Evolutionary conservation across 75 land plant species (phyloP), one percentile per base, ranked within the genome.

Genomic region (Azolla pinnata): DNA sequence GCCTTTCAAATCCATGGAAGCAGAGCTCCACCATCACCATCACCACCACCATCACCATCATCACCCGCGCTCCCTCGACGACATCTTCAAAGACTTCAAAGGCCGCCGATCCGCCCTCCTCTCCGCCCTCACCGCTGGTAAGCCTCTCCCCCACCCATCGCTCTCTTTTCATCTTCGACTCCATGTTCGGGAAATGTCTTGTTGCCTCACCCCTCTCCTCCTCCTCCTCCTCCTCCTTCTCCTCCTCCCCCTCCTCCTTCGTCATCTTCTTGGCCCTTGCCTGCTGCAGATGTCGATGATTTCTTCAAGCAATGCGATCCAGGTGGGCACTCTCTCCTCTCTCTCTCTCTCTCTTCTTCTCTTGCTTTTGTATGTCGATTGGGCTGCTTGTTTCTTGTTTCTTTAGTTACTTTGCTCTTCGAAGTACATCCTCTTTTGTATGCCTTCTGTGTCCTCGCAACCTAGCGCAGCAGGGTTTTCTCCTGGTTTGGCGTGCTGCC

Each of bases 291-390:
- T 61, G 90, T 86, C 0, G 83, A 86, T 30, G 76, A 69, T 12
- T 86, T 86, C 33, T 86, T 76, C 33, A 51, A 69, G n/a, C 75
- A 74, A 24, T 86, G 90, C 31, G 90, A 86, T 74, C 90, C 87
- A 66, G 89, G 89, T 86, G 57, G 9, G 48, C 46, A 28, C n/a
- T n/a, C n/a, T n/a, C n/a, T n/a, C n/a, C 7, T 7, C 17, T n/a
- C 25, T 50, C 25, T 50, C 18, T 50, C 53, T 7, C 18, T 50
- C 25, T 7, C 18, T 8, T 5, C 18, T 4, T 50, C 8, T 19
- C 24, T 4, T 17, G 24, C 24, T 7, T 7, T 50, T 50, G 17
- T 24, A 7, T 19, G 25, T 24, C 18, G 8, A 8, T 8, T 4
- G 8, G 17, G 17, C 19, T 50, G 53, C 25, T 8, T n/a, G 53